Conservation (phyloP, 371 early-diverging fungal genomes). For the Apophysomyces sp. region DNA sequence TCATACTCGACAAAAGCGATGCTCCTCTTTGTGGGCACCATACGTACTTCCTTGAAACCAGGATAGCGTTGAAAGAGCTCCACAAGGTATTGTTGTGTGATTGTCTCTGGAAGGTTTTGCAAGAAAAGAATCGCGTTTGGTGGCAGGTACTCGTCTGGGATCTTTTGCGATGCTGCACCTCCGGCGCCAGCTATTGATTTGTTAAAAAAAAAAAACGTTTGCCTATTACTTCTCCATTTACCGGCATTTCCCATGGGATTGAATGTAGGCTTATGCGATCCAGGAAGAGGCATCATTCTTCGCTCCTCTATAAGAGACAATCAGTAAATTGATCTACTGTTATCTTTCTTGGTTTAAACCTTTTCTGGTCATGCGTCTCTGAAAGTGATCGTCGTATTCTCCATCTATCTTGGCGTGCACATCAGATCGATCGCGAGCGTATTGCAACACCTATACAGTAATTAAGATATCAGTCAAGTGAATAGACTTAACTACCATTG, state of each 20-base stretch:
- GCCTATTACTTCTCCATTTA: not conserved
- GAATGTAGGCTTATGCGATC: slow-evolving; percentile 43
- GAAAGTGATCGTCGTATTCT: slow-evolving; percentile 57
- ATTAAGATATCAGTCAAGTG: not conserved
- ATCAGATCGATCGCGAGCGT: slow-evolving; percentile 80
- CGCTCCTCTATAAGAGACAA: slow-evolving; percentile 22
- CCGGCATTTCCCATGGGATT: slow-evolving; percentile 18
- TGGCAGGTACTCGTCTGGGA: slow-evolving; percentile 73
- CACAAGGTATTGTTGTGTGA: slow-evolving; percentile 60
- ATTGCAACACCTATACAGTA: slow-evolving; percentile 65
- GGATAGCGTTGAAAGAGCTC: slow-evolving; percentile 72
- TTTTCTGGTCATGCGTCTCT: slow-evolving; percentile 56
- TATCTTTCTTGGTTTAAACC: slow-evolving; percentile 29
- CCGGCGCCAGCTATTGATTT: not conserved
- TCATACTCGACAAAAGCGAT: slow-evolving; percentile 97
- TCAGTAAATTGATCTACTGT: not conserved
- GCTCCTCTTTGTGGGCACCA: slow-evolving; percentile 79
- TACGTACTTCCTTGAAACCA: slow-evolving; percentile 92
- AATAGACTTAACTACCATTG: slow-evolving; percentile 59
- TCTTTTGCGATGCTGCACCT: slow-evolving; percentile 33
- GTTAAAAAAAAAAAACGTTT: not conserved
- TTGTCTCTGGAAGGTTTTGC: slow-evolving; percentile 81
- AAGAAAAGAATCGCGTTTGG: slow-evolving; percentile 91
- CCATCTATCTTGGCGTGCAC: slow-evolving; percentile 78
- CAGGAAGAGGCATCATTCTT: slow-evolving; percentile 36